Evolutionary conservation across 441 rosid species (phyloP), one percentile per base, ranked within the genome.

Genomic region (Manihot esculenta): DNA sequence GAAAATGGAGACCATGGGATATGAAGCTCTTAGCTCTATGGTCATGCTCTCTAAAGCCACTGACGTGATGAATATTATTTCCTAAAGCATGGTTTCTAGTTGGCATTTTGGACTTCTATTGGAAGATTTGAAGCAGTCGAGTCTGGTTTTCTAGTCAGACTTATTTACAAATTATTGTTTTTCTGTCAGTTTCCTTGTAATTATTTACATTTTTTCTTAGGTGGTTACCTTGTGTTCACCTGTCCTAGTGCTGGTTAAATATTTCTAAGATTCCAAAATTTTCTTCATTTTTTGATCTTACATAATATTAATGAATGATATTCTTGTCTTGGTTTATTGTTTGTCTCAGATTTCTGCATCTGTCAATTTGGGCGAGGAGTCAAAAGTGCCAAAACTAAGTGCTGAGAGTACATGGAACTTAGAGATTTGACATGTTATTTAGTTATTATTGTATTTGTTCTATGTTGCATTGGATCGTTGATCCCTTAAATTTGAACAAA

Each of bases 371-470:
- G 90, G 84, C 0, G 93, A 91, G 62, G 88, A 88, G 74, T 47
- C 71, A 41, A 89, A 83, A 76, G 80, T 83, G 66, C 95, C 97
- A 9, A 89, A 88, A 70, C 20, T 88, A 64, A 81, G 66, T 2
- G 97, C 93, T 7, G 97, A 91, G 78, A 86, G 77, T 11, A 81
- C 88, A 7, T 91, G 94, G 94, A 79, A 85, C 76, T 76, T 88
- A 48, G 90, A 89, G 64, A 74, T 89, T 71, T 86, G 72, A 86
- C 64, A 17, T 47, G 24, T 72, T 47, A 44, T 64, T 69, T 50
- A n/a, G 11, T 64, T 30, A 73, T 50, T 68, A 44, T 62, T 62
- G 41, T 57, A 53, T 68, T 67, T 69, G 72, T 50, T 45, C 18
- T 18, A 18, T 47, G 65, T 56, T 35, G 41, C 41, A 35, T 35